Percentiles rank a stretch among this genome's conserved stretches.
phyloP scores from a whole-genome alignment of 163 green algal genomes.

The Scenedesmus sp. region DNA sequence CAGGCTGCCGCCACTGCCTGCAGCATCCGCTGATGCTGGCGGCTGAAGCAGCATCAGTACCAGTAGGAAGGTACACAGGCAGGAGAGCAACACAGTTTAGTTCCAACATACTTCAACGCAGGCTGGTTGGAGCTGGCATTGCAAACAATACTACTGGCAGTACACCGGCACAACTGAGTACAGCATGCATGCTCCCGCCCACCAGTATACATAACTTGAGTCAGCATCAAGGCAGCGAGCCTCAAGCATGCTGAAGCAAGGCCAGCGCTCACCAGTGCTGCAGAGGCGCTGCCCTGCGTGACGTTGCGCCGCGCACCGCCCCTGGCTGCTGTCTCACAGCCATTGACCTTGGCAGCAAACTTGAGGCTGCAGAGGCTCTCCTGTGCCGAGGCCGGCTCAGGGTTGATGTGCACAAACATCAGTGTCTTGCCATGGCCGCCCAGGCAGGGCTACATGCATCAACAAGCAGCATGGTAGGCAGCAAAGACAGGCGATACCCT shows the following conservation, averaged over 20 bases:
- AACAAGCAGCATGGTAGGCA: not conserved
- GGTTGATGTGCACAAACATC: slow-evolving; percentile 95
- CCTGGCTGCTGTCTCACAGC: slow-evolving; percentile 84
- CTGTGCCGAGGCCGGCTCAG: slow-evolving; percentile 73
- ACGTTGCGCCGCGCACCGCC: slow-evolving; percentile 83
- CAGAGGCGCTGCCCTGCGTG: not conserved
- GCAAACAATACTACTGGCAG: not conserved
- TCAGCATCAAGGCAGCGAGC: not conserved
- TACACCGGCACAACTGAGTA: not conserved
- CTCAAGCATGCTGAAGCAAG: not conserved
- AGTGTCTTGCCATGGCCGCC: slow-evolving; percentile 82
- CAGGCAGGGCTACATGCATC: slow-evolving; percentile 70
- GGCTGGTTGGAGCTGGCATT: too few species aligned
- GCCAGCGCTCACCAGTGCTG: not conserved
- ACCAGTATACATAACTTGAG: too few species aligned
- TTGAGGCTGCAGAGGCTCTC: slow-evolving; percentile 94
- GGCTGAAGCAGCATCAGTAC: not conserved
- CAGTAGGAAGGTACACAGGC: not conserved
- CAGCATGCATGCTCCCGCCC: not conserved
- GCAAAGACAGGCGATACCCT: not conserved
- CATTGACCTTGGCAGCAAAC: slow-evolving; percentile 95
- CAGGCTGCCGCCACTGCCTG: not conserved
- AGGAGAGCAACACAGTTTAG: not conserved
- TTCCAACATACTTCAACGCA: too few species aligned
- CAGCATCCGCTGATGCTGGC: not conserved